These are phyloP conservation scores for Sicyos edulis DNA, from an alignment of 306 rosid species.

Conservation along the genomic window DNA sequence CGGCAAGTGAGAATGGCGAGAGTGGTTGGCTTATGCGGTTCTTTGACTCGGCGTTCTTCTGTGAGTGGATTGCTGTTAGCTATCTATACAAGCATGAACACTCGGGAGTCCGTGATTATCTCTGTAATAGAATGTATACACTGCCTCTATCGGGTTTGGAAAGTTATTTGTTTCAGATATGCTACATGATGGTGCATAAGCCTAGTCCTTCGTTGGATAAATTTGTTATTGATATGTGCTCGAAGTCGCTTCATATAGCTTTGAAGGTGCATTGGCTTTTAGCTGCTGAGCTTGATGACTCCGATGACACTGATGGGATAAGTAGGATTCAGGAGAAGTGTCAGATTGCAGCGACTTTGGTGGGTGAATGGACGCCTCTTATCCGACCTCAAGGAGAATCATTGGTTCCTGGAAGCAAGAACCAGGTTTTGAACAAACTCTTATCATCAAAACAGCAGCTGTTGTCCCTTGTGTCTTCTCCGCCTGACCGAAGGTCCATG, in stretches of 20 bases:
- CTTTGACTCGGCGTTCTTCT: conserved; percentile 94
- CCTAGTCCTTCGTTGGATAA: conserved; percentile 94
- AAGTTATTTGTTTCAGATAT: conserved; percentile 92
- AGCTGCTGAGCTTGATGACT: conserved; percentile 85
- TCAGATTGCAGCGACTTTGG: conserved; percentile 80
- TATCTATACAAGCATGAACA: conserved; percentile 94
- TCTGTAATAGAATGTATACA: conserved; percentile 92
- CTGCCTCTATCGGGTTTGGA: conserved; percentile 86
- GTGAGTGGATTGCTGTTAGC: conserved; percentile 98
- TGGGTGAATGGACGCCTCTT: conserved; percentile 82
- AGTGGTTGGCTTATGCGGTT: conserved; percentile 97
- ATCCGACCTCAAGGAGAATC: conserved; percentile 41
- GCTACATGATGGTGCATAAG: conserved; percentile 91
- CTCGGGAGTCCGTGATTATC: conserved; percentile 84
- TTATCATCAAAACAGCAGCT: conserved; percentile 72
- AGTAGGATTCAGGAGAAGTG: conserved; percentile 82
- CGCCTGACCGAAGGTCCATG: conserved; percentile 48
- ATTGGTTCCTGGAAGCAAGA: conserved; percentile 53
- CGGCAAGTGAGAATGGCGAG: conserved; percentile 64
- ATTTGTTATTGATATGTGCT: conserved; percentile 86
- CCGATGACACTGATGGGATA: conserved; percentile 87
- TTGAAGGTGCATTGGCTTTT: conserved; percentile 92
- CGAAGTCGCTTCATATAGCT: conserved; percentile 85
- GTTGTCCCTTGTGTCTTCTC: conserved; percentile 65
- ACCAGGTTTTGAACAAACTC: conserved; percentile 62